Conservation (phyloP, 1,284 basidiomycete species). For the Uromyces viciae-fabae region DNA sequence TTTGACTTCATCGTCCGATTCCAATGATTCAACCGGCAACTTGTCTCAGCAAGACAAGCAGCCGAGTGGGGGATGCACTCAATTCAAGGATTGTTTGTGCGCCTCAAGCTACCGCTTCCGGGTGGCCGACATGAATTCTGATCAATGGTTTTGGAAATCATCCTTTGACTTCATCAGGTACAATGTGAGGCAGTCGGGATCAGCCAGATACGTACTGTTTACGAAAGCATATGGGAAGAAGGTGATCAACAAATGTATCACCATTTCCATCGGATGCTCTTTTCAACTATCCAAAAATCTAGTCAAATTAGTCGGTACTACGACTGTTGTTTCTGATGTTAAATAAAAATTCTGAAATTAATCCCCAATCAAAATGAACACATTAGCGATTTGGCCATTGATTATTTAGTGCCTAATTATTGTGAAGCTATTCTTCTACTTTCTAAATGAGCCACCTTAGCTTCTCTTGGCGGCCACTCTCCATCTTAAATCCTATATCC, state of each 20-base stretch:
- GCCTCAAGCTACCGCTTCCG: neutral
- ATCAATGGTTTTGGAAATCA: neutral
- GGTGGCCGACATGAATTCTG: neutral
- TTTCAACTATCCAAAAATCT: neutral
- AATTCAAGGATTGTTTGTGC: neutral
- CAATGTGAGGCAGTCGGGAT: neutral
- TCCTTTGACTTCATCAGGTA: neutral
- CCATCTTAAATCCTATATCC: no score
- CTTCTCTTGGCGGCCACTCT: no score
- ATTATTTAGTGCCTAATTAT: no score
- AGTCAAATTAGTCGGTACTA: neutral
- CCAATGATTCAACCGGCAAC: slow-evolving; percentile 4
- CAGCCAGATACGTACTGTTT: neutral
- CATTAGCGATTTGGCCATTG: no score
- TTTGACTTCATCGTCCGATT: no score
- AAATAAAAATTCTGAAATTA: no score
- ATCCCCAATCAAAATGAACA: no score
- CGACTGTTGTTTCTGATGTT: neutral
- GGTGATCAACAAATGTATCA: neutral
- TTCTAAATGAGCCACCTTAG: no score
- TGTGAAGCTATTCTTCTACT: no score
- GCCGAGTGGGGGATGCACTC: slow-evolving; percentile 10
- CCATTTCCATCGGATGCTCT: neutral
- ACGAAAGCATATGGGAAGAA: neutral
- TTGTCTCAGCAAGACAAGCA: neutral